phyloP scores from a whole-genome alignment of 2,329 filamentous ascomycete species.

The Stachybotrys chlorohalonatus region DNA sequence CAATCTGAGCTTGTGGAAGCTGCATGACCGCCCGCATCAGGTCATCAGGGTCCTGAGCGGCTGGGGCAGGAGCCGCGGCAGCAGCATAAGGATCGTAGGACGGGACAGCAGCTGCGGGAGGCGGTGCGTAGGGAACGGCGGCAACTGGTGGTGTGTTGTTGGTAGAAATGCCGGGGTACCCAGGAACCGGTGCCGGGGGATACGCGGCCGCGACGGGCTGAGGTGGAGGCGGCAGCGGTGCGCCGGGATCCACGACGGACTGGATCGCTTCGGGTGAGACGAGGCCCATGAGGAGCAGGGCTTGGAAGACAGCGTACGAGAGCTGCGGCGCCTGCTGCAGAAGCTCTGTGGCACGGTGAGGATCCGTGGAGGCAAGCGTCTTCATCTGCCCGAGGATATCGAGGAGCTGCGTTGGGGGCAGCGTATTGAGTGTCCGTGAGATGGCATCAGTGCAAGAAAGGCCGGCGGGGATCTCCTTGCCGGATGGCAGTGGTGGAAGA shows the following conservation, averaged over 20 bases:
- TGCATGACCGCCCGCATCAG: conserved; percentile 75
- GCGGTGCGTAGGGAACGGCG: conserved; percentile 35
- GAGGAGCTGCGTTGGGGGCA: conserved; percentile 81
- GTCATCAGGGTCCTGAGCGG: conserved; percentile 53
- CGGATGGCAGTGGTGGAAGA: conserved; percentile 74
- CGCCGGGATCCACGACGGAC: conserved; percentile 62
- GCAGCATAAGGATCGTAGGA: conserved; percentile 24
- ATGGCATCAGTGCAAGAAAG: conserved; percentile 85
- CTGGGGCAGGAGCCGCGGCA: conserved; percentile 19
- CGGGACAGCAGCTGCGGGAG: conserved; percentile 22
- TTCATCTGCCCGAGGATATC: conserved; percentile 96
- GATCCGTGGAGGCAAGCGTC: conserved; percentile 71
- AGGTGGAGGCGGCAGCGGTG: conserved; percentile 23
- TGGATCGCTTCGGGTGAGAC: conserved; percentile 78
- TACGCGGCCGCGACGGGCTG: conserved; percentile 20
- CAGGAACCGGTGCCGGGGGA: conserved; percentile 22
- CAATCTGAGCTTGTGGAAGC: conserved; percentile 72
- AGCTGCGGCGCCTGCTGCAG: conserved; percentile 86
- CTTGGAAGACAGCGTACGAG: conserved; percentile 90
- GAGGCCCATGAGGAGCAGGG: conserved; percentile 83
- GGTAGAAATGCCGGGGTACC: conserved; percentile 24
- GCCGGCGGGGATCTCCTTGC: conserved; percentile 74
- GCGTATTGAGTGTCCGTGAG: conserved; percentile 77
- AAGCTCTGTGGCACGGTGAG: conserved; percentile 74
- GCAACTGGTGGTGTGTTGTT: conserved; percentile 41